Evolutionary conservation across 2,329 filamentous ascomycete genomes (phyloP).

Genomic region (Leptosphaerulina australis): DNA sequence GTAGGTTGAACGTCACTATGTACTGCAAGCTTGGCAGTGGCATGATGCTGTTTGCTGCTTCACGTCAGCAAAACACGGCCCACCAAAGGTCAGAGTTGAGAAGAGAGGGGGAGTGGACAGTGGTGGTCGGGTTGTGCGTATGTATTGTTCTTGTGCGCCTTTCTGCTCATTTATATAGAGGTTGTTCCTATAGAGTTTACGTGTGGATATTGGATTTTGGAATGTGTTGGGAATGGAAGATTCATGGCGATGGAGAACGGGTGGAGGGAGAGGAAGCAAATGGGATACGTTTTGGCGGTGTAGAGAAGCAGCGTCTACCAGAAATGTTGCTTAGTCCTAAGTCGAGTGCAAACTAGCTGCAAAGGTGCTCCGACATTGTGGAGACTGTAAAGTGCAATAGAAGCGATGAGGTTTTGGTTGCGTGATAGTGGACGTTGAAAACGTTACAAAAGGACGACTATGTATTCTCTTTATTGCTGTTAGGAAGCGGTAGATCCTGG

Average conservation of each 20-base stretch:
- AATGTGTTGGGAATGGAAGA: slow-evolving; percentile 20
- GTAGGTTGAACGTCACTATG: slow-evolving; percentile 57
- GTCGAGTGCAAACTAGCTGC: too few species aligned
- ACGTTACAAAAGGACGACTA: too few species aligned
- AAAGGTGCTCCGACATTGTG: too few species aligned
- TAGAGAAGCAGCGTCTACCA: background rate
- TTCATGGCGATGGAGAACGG: slow-evolving; percentile 41
- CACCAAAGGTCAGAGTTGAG: too few species aligned
- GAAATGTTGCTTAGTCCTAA: background rate
- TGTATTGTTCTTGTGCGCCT: too few species aligned
- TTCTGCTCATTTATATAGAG: slow-evolving; percentile 18
- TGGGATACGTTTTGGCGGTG: slow-evolving; percentile 37
- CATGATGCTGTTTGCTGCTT: slow-evolving; percentile 58
- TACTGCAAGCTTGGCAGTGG: slow-evolving; percentile 61
- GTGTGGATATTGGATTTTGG: slow-evolving; percentile 24
- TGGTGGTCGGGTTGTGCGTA: too few species aligned
- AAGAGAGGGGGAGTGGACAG: too few species aligned
- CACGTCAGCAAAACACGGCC: slow-evolving; percentile 13
- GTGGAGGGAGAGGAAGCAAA: slow-evolving; percentile 40
- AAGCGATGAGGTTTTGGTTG: too few species aligned
- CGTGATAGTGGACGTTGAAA: too few species aligned
- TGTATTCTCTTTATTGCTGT: too few species aligned
- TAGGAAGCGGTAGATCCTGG: too few species aligned
- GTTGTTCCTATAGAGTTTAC: slow-evolving; percentile 13
- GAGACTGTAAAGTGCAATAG: too few species aligned